phyloP scores from a whole-genome alignment of 768 basidiomycete genomes.

The Suillus ampliporus region DNA sequence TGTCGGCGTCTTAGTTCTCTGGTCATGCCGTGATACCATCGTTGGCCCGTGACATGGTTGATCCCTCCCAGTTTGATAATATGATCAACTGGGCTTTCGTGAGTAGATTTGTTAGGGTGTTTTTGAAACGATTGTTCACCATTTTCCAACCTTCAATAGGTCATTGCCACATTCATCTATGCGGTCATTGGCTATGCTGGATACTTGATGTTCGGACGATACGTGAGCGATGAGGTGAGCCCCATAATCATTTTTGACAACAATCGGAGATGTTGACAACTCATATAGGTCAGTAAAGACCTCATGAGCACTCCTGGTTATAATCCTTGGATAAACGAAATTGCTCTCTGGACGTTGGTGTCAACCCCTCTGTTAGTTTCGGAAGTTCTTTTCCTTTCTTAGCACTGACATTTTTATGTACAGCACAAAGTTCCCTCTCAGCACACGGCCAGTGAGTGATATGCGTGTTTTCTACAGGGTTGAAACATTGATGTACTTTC shows the following conservation, averaged over 20 bases:
- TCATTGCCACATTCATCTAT: constrained; percentile 66
- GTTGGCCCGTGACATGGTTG: constrained; percentile 86
- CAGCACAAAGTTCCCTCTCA: constrained; percentile 88
- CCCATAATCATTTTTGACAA: neutral
- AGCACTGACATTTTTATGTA: neutral
- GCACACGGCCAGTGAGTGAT: constrained; percentile 71
- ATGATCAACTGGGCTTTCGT: constrained; percentile 92
- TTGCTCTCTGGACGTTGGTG: constrained; percentile 88
- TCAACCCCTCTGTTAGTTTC: constrained; percentile 68
- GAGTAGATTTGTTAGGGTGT: constrained; percentile 32
- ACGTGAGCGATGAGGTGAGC: constrained; percentile 80
- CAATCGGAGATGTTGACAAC: constrained; percentile 7
- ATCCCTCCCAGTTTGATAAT: constrained; percentile 77
- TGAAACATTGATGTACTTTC: neutral
- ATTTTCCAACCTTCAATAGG: constrained; percentile 39
- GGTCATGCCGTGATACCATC: constrained; percentile 94
- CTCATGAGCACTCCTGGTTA: constrained; percentile 76
- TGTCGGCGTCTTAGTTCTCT: constrained; percentile 62
- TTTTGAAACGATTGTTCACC: constrained; percentile 8
- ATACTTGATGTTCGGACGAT: constrained; percentile 89
- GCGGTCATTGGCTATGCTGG: constrained; percentile 78
- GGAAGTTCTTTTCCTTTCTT: neutral
- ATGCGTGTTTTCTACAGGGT: neutral
- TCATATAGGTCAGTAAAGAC: constrained; percentile 77
- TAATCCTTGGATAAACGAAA: constrained; percentile 67